These are phyloP conservation scores for Leishmania braziliensis DNA, from an alignment of 208 protist species.

Conservation along the genomic window DNA sequence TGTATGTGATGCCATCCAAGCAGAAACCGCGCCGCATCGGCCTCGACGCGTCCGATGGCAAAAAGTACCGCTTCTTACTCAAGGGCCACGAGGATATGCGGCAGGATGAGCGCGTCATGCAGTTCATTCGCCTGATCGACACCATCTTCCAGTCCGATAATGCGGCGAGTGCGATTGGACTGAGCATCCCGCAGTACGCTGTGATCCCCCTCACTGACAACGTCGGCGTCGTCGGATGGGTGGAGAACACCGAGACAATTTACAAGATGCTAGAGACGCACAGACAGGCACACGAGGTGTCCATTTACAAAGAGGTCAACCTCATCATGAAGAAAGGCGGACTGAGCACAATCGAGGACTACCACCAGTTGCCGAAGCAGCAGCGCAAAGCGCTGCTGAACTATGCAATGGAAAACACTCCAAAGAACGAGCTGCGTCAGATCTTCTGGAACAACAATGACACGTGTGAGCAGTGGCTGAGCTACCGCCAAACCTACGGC, in stretches of 20 bases:
- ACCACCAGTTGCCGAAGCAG: conserved; percentile 75
- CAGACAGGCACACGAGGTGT: conserved; percentile 64
- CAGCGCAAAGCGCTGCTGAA: conserved; percentile 90
- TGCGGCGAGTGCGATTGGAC: conserved; percentile 78
- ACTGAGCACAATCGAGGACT: conserved; percentile 83
- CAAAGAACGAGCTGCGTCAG: conserved; percentile 95
- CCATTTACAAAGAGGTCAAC: conserved; percentile 88
- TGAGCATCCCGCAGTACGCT: conserved; percentile 96
- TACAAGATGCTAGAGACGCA: conserved; percentile 91
- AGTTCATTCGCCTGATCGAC: conserved; percentile 99
- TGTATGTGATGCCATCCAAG: conserved; percentile 99
- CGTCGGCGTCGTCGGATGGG: conserved; percentile 99
- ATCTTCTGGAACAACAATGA: conserved; percentile 98
- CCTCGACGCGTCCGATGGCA: conserved; percentile 95
- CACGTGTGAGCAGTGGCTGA: conserved; percentile 99
- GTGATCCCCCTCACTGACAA: conserved; percentile 99
- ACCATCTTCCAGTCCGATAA: conserved; percentile 95
- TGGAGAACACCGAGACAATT: conserved; percentile 97
- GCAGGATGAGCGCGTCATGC: conserved; percentile 99
- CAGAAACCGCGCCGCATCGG: conserved; percentile 98
- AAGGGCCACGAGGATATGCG: conserved; percentile 99
- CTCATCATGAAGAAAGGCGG: conserved; percentile 76
- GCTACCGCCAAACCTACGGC: conserved; percentile 98
- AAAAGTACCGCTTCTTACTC: conserved; percentile 97
- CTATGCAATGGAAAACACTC: conserved; percentile 94